A percentile compares a stretch with the other conserved stretches of the same genome.
Conservation (phyloP, 495 filamentous ascomycete species). For the Copromyces sp. region DNA sequence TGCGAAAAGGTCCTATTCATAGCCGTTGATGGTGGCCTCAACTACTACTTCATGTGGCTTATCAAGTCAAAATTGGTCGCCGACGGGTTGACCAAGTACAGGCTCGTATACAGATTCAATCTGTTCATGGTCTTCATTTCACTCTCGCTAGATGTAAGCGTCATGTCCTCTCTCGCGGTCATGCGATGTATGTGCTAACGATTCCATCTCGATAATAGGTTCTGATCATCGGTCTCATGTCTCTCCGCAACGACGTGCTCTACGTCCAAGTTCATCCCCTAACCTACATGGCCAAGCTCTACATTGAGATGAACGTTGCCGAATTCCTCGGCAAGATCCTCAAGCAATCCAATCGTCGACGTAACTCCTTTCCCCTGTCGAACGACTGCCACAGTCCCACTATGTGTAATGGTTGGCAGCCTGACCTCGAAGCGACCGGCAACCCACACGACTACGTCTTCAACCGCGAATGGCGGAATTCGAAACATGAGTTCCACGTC, state of each 20-base stretch:
- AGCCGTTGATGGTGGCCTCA: constrained; percentile 35
- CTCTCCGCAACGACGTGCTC: constrained; percentile 16
- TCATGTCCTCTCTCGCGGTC: background rate
- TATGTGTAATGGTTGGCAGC: background rate
- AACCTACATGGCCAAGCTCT: constrained; percentile 39
- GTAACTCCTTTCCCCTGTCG: background rate
- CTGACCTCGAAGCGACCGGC: background rate
- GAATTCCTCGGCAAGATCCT: constrained; percentile 33
- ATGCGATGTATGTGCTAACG: background rate
- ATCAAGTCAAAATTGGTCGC: constrained; percentile 36
- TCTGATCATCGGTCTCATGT: constrained; percentile 23
- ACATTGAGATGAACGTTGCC: constrained; percentile 47
- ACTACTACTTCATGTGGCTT: constrained; percentile 38
- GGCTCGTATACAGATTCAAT: constrained; percentile 39
- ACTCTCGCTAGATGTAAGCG: constrained; percentile 36
- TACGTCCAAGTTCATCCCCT: constrained; percentile 45
- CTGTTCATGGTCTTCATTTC: constrained; percentile 39
- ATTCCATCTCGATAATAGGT: constrained; percentile 3
- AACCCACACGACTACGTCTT: background rate
- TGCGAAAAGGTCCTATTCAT: constrained; percentile 39
- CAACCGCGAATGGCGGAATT: constrained; percentile 4
- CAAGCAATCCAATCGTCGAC: constrained; percentile 7
- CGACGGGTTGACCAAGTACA: constrained; percentile 41
- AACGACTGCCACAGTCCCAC: background rate
- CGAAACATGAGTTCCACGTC: background rate